A percentile compares a stretch with the other conserved stretches of the same genome.
These are phyloP conservation scores for Rhizopus arrhizus DNA, from an alignment of 371 early-diverging fungal species.

Conservation along the genomic window DNA sequence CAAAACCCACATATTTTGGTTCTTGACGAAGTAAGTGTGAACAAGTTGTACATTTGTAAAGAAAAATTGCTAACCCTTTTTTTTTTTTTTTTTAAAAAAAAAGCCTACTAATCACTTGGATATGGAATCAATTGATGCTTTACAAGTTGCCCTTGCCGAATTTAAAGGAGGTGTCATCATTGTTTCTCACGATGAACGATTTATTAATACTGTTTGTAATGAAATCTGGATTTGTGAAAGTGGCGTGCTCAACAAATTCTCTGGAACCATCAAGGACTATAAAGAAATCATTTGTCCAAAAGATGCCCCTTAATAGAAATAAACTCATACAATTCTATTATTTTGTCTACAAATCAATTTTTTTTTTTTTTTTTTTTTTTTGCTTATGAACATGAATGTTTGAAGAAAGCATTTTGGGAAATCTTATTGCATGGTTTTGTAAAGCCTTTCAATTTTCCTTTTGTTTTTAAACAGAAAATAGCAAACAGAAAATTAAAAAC, in stretches of 20 bases:
- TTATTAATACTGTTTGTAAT: slow-evolving; percentile 84
- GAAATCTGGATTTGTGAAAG: slow-evolving; percentile 90
- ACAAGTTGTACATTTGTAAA: not conserved
- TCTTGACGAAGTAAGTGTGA: slow-evolving; percentile 83
- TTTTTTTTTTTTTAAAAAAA: slow-evolving; percentile 28
- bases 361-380: too few species aligned
- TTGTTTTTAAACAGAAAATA: too few species aligned
- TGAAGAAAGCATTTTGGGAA: too few species aligned
- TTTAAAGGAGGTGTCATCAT: slow-evolving; percentile 91
- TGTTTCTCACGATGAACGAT: slow-evolving; percentile 93
- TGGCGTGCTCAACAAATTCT: slow-evolving; percentile 61
- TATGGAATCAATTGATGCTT: slow-evolving; percentile 91
- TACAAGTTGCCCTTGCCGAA: slow-evolving; percentile 74
- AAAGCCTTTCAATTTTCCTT: too few species aligned
- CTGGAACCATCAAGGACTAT: slow-evolving; percentile 63
- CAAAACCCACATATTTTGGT: slow-evolving; percentile 94
- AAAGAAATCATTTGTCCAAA: slow-evolving; percentile 45
- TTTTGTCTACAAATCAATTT: too few species aligned
- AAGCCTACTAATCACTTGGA: slow-evolving; percentile 87
- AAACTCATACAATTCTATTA: too few species aligned
- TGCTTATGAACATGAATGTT: too few species aligned
- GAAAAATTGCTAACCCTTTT: not conserved
- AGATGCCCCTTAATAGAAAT: slow-evolving; percentile 23
- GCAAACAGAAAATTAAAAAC: too few species aligned
- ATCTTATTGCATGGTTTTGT: too few species aligned